phyloP scores from a whole-genome alignment of 768 basidiomycete genomes.

The Boletus subparvulus region DNA sequence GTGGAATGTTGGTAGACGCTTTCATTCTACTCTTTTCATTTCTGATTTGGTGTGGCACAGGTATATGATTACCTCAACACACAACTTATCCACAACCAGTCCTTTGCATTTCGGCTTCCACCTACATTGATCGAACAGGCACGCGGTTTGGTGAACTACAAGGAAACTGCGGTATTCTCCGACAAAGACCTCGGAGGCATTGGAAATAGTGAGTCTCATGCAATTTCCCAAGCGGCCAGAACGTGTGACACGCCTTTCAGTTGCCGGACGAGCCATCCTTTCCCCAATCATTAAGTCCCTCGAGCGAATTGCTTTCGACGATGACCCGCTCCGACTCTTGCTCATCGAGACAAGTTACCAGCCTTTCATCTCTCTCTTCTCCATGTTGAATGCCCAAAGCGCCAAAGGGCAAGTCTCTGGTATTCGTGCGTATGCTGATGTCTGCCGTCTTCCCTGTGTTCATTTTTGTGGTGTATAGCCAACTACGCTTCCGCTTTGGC shows the following conservation, averaged over 20 bases:
- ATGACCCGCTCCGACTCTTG: conserved; percentile 74
- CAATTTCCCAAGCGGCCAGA: neutral
- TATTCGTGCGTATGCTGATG: conserved; percentile 53
- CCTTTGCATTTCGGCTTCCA: conserved; percentile 74
- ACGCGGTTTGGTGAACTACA: conserved; percentile 69
- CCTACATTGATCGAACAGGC: conserved; percentile 73
- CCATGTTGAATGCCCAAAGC: conserved; percentile 58
- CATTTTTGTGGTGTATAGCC: conserved; percentile 40
- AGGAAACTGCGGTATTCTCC: conserved; percentile 75
- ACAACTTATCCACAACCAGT: conserved; percentile 78
- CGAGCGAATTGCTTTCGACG: conserved; percentile 74
- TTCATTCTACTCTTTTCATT: neutral
- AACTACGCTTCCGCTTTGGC: conserved; percentile 70
- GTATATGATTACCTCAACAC: conserved; percentile 78
- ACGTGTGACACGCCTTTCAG: conserved; percentile 36
- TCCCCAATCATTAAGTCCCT: conserved; percentile 69
- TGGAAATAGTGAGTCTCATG: conserved; percentile 62
- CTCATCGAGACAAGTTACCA: conserved; percentile 81
- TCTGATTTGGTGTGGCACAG: conserved; percentile 36
- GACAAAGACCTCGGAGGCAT: conserved; percentile 59
- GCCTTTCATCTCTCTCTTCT: conserved; percentile 84
- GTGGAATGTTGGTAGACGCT: conserved; percentile 65
- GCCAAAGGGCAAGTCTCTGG: conserved; percentile 54
- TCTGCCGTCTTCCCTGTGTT: neutral
- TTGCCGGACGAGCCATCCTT: conserved; percentile 77